A percentile compares a stretch with the other conserved stretches of the same genome.
phyloP scores from a whole-genome alignment of 805 yeast species.

The Teunomyces barrocoloradensis region DNA sequence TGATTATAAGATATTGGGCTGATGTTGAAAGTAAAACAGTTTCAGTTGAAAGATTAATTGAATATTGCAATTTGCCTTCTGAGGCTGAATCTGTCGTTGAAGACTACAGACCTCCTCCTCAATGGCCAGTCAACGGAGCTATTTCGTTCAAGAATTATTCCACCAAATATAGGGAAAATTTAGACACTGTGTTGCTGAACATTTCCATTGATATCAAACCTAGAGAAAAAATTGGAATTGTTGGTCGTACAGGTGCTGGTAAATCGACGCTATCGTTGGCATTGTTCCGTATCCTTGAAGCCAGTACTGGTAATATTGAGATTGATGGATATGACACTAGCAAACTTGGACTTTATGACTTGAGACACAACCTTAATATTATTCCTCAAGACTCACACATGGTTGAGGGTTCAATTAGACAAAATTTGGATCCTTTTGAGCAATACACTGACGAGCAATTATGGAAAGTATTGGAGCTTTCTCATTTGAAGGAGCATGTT shows the following conservation, averaged over 20 bases:
- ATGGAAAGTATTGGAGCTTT: conserved; percentile 27
- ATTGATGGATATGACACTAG: conserved; percentile 23
- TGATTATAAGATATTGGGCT: conserved; percentile 33
- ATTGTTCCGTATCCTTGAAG: conserved; percentile 26
- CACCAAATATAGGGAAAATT: conserved; percentile 22
- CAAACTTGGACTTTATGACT: conserved; percentile 23
- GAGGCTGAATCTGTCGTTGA: conserved; percentile 15
- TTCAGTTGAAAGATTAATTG: conserved; percentile 36
- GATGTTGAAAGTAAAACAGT: conserved; percentile 34
- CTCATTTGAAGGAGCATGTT: conserved; percentile 25
- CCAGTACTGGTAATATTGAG: conserved; percentile 22
- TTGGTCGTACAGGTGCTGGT: conserved; percentile 32
- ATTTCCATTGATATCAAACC: conserved; percentile 21
- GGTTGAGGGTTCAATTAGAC: conserved; percentile 24
- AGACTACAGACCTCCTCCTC: conserved; percentile 9
- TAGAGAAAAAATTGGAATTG: conserved; percentile 27
- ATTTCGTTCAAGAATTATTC: conserved; percentile 22
- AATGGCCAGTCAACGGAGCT: conserved; percentile 24
- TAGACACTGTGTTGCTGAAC: conserved; percentile 25
- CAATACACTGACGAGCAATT: conserved; percentile 20
- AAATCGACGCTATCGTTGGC: conserved; percentile 28
- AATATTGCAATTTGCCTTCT: conserved; percentile 30
- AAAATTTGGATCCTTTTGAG: conserved; percentile 27
- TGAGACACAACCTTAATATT: conserved; percentile 25
- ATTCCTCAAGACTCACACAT: conserved; percentile 30